Evolutionary conservation across 768 basidiomycete genomes (phyloP).

Genomic region (Boletus speciosus): DNA sequence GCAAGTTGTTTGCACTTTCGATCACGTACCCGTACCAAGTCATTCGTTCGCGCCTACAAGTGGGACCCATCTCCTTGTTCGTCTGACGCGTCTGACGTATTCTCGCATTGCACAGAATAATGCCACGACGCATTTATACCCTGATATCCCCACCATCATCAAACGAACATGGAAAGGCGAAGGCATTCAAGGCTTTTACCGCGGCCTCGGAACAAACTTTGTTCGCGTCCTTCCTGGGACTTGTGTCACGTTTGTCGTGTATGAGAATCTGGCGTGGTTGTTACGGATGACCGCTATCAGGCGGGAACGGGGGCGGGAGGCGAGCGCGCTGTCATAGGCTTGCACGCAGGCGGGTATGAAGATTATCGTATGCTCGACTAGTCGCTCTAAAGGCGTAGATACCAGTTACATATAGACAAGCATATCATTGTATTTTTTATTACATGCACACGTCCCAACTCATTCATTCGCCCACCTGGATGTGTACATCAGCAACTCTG

Average conservation of each 20-base stretch:
- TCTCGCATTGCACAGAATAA: conserved; percentile 48
- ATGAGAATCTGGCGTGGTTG: conserved; percentile 88
- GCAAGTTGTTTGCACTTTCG: conserved; percentile 80
- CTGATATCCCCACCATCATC: conserved; percentile 79
- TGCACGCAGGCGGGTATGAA: neutral
- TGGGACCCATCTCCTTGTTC: conserved; percentile 28
- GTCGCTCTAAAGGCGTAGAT: neutral
- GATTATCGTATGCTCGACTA: conserved; percentile 8
- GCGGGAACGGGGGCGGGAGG: conserved; percentile 33
- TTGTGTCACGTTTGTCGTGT: conserved; percentile 97
- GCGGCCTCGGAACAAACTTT: conserved; percentile 90
- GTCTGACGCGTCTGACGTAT: neutral
- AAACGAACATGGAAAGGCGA: conserved; percentile 78
- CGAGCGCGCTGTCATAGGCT: conserved; percentile 1
- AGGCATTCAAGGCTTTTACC: conserved; percentile 85
- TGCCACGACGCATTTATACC: conserved; percentile 64
- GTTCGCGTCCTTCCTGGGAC: conserved; percentile 95
- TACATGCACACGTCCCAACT: conserved; percentile 10
- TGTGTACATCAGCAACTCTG: conserved; percentile 7
- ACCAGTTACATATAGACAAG: conserved; percentile 4
- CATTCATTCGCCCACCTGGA: neutral
- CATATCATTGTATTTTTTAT: conserved; percentile 5
- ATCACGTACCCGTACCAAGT: conserved; percentile 98
- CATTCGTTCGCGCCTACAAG: conserved; percentile 89
- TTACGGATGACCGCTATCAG: conserved; percentile 62